phyloP scores from a whole-genome alignment of 169 alveolate genomes.

The Cryptosporidium tyzzeri region DNA sequence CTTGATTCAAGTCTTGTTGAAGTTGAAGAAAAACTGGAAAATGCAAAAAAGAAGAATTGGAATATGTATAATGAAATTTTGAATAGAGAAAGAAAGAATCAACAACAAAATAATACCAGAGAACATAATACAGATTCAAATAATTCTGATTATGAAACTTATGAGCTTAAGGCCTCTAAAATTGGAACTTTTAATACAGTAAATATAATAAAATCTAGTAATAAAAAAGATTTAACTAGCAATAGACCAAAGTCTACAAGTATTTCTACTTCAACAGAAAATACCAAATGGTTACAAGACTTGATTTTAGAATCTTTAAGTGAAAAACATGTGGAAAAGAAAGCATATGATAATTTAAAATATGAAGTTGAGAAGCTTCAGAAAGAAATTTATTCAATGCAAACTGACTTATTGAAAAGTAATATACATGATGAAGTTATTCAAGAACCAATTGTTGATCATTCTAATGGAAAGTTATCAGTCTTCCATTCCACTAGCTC shows the following conservation, averaged over 20 bases:
- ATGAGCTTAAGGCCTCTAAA: constrained; percentile 17
- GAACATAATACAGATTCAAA: neutral
- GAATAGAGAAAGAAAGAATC: constrained; percentile 26
- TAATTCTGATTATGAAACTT: neutral
- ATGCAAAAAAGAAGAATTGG: constrained; percentile 49
- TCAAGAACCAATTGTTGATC: constrained; percentile 10
- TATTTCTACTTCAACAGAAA: constrained; percentile 10
- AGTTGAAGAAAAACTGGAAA: constrained; percentile 63
- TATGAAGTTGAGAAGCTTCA: constrained; percentile 67
- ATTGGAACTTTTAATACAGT: constrained; percentile 63
- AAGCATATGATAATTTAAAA: constrained; percentile 50
- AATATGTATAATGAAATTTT: constrained; percentile 65
- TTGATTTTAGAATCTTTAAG: constrained; percentile 36
- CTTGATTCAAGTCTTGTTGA: constrained; percentile 56
- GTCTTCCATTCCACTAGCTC: constrained; percentile 4
- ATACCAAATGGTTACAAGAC: constrained; percentile 41
- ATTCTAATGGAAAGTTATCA: constrained; percentile 7
- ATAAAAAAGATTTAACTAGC: neutral
- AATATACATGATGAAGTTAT: neutral
- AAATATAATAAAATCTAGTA: constrained; percentile 25
- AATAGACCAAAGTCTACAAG: constrained; percentile 58
- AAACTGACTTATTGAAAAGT: constrained; percentile 27
- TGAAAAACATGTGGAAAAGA: constrained; percentile 38
- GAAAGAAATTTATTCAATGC: constrained; percentile 70
- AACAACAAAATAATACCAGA: neutral